Base-by-base conservation (phyloP, 2,329 filamentous ascomycete species). In the Scedosporium minutisporum region DNA sequence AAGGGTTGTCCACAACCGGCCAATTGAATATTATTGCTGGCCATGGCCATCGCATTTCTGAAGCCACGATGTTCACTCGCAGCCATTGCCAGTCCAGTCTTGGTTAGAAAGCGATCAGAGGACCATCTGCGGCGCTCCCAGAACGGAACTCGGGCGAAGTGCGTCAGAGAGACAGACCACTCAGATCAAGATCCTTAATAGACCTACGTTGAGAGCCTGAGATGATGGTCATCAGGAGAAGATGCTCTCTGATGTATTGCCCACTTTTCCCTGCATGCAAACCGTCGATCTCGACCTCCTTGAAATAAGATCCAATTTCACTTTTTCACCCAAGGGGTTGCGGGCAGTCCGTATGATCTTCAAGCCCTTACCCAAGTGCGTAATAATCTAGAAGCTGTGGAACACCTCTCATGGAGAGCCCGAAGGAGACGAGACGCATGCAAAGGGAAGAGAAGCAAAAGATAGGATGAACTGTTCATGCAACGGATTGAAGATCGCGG, bases 401-500 rank as follows among this genome's bases (percentile, higher is more conserved):
- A 58, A 58, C 16, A 55, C 29, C 51, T 55, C n/a, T 14, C 18
- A 55, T 14, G 18, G 18, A 27, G 51, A 55, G 23, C 9, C 33
- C 33, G 51, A 55, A 23, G 10, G 51, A 55, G 51, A 55, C 12
- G 44, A 21, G 44, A n/a, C n/a, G 18, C 44, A 21, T n/a, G 44
- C 7, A n/a, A 4, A 48, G 16, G n/a, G n/a, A 21, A 48, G 44
- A 48, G n/a, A 48, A 57, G 23, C 7, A 58, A 42, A 51, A 61
- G 59, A 61, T 51, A 14, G 27, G 59, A 61, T 61, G 59, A 61
- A 61, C 44, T 42, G 46, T 55, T 57, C 48, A 61, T 61, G 60
- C 60, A 29, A n/a, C 23, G n/a, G 58, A 23, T 29, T 58, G 12
- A n/a, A 16, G 18, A 14, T 25, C 58, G 7, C 9, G n/a, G 41